Percentiles rank a stretch among this genome's conserved stretches.
Conservation (phyloP, 2,329 filamentous ascomycete genomes). For the Cladosporium austrohemisphaericum region DNA sequence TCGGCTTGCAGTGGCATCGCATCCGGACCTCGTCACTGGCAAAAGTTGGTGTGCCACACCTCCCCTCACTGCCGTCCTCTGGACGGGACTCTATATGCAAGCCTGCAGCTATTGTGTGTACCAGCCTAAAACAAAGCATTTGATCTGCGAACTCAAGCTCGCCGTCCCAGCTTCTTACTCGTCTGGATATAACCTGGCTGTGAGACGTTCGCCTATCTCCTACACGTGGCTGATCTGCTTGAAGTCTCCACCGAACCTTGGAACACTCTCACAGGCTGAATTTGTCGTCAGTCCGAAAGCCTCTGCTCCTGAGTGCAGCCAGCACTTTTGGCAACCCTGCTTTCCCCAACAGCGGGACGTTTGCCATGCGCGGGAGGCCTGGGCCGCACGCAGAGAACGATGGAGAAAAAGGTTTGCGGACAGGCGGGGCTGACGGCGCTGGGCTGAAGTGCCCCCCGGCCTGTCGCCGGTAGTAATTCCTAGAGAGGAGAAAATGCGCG, state of each 20-base stretch:
- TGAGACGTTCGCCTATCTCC: conserved; percentile 1
- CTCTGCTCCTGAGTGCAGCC: not conserved
- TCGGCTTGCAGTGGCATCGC: conserved; percentile 2
- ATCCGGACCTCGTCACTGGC: conserved; percentile 3
- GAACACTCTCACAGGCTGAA: not conserved
- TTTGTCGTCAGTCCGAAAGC: not conserved
- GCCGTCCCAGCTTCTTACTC: not conserved
- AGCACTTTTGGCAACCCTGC: conserved; percentile 2
- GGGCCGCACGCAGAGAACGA: not conserved
- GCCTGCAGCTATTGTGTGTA: conserved; percentile 1
- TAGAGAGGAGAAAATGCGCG: not conserved
- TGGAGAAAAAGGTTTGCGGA: conserved; percentile 5
- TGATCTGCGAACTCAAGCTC: conserved; percentile 2
- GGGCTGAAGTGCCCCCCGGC: not conserved
- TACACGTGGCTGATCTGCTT: conserved; percentile 11
- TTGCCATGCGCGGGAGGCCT: conserved; percentile 1
- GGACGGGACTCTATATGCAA: not conserved
- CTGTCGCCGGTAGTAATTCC: not conserved
- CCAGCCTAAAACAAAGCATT: not conserved
- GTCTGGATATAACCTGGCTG: not conserved
- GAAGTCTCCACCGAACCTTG: not conserved
- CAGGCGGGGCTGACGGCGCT: conserved; percentile 13
- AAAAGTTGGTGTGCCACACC: conserved; percentile 2
- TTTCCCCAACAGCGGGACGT: conserved; percentile 6
- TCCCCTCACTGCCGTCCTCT: not conserved